These are phyloP conservation scores for Olyra latifolia DNA, from an alignment of 176 grass and related monocot species.

Conservation along the genomic window DNA sequence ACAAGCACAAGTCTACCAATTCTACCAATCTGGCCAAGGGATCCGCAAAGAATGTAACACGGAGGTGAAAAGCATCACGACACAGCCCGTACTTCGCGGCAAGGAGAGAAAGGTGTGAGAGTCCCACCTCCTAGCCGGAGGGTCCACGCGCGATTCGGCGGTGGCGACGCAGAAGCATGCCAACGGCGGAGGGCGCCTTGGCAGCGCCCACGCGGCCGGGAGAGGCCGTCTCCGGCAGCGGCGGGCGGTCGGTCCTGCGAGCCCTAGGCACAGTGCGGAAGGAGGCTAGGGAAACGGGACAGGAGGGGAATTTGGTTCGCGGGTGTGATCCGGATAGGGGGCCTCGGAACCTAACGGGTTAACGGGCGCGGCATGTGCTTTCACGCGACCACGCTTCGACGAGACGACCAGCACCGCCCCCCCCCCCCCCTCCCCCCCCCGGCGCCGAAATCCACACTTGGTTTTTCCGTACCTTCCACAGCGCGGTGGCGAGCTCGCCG, in stretches of 20 bases:
- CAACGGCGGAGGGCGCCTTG: not conserved
- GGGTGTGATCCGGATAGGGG: constrained; percentile 33
- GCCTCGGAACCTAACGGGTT: not conserved
- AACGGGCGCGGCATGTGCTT: not conserved
- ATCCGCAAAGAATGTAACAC: not conserved
- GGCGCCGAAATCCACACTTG: too few species aligned
- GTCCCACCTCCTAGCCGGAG: constrained; percentile 7
- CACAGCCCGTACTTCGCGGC: not conserved
- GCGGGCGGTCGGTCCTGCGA: constrained; percentile 19
- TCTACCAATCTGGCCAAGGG: not conserved
- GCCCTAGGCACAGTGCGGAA: constrained; percentile 41
- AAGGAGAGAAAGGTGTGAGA: not conserved
- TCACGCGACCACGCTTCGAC: too few species aligned
- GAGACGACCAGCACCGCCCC: too few species aligned
- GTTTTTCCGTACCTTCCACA: too few species aligned
- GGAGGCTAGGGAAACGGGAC: constrained; percentile 1
- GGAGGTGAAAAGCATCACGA: not conserved
- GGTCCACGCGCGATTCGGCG: not conserved
- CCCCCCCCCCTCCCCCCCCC: too few species aligned
- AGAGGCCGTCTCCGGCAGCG: constrained; percentile 15
- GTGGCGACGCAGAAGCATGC: not conserved
- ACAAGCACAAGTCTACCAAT: constrained; percentile 12
- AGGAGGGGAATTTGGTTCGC: constrained; percentile 24
- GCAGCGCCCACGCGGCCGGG: not conserved
- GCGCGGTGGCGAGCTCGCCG: too few species aligned